Percentiles rank a stretch among this genome's conserved stretches.
Evolutionary conservation across 2,329 filamentous ascomycete genomes (phyloP).

Genomic region (Pseudogymnoascus sp.): DNA sequence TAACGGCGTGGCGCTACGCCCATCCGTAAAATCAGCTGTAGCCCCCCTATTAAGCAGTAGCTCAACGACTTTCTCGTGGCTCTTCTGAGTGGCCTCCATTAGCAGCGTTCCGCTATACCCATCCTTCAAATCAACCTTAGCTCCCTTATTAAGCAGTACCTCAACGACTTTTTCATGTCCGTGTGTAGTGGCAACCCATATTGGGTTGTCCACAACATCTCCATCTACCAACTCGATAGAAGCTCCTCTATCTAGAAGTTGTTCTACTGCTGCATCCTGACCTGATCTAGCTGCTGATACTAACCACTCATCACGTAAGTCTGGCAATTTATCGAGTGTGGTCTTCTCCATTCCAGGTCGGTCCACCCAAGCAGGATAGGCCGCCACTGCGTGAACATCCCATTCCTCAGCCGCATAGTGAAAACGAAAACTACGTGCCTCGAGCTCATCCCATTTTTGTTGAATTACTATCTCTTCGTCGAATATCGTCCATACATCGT

Average conservation of each 20-base stretch:
- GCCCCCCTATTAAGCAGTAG: not conserved
- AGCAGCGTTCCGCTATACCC: not conserved
- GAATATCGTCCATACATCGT: not conserved
- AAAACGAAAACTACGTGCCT: not conserved
- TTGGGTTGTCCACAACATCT: accelerated
- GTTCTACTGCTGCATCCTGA: not conserved
- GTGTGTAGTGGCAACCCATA: not conserved
- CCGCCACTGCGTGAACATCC: not conserved
- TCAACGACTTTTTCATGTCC: not conserved
- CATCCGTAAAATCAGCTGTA: not conserved
- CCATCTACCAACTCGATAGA: not conserved
- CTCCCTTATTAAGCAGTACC: not conserved
- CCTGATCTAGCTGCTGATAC: not conserved
- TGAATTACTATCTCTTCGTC: not conserved
- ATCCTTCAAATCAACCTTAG: not conserved
- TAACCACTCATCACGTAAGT: not conserved
- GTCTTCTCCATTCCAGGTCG: not conserved
- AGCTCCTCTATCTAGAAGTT: not conserved
- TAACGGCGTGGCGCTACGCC: not conserved
- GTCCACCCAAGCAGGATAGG: not conserved
- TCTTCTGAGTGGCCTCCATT: accelerated
- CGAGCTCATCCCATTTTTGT: not conserved
- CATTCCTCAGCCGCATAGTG: not conserved
- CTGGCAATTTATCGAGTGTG: not conserved
- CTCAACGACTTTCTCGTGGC: not conserved